Conservation (phyloP, 2,329 filamentous ascomycete genomes). For the Verticillium zaregamsianum region DNA sequence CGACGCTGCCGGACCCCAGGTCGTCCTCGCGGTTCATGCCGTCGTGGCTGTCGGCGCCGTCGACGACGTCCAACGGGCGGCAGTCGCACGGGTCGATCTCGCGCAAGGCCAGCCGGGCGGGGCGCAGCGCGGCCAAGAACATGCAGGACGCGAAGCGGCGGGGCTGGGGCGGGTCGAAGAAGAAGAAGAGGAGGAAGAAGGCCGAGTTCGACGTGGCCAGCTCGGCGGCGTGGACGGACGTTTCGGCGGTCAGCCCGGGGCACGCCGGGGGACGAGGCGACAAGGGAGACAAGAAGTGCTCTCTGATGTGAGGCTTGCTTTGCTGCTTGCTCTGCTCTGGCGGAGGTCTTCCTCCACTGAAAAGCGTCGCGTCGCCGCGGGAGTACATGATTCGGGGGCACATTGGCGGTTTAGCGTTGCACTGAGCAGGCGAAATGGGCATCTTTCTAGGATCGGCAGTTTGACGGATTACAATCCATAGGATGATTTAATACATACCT, state of each 20-base stretch:
- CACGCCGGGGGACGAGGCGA: conserved; percentile 17
- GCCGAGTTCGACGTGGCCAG: conserved; percentile 35
- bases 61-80: conserved; percentile 26
- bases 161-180: conserved; percentile 46
- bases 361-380: background rate
- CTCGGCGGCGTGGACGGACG: conserved; percentile 50
- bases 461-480: background rate
- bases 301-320: conserved; percentile 41
- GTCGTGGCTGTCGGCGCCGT: conserved; percentile 30
- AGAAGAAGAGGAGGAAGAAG: conserved; percentile 31
- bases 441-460: background rate
- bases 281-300: conserved; percentile 42
- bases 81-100: conserved; percentile 37
- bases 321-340: background rate
- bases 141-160: conserved; percentile 55
- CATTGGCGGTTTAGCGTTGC: background rate
- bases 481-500: background rate
- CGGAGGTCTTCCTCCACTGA: background rate
- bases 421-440: background rate
- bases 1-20: background rate
- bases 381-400: background rate
- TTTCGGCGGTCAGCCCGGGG: conserved; percentile 25
- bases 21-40: conserved; percentile 17
- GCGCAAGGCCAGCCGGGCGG: conserved; percentile 50
- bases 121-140: conserved; percentile 58